Evolutionary conservation across 371 early-diverging fungal species (phyloP).

Genomic region (Conidiobolus incongruus): DNA sequence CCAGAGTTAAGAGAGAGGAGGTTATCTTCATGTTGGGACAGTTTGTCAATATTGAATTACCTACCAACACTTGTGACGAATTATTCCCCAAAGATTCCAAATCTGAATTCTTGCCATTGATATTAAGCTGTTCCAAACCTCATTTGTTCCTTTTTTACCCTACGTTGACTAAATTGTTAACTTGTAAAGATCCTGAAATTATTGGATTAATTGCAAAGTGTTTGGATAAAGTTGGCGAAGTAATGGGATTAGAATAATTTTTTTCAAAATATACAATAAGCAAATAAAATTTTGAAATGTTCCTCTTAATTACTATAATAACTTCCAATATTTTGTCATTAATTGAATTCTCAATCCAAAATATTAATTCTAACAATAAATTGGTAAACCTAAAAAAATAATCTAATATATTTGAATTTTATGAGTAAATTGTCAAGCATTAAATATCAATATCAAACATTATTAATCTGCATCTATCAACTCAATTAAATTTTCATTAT

Average conservation of each 20-base stretch:
- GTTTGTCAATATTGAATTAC: slow-evolving; percentile 31
- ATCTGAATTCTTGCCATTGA: not conserved
- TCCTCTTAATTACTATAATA: too few relatives aligned
- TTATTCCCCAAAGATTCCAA: not conserved
- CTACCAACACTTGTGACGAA: slow-evolving; percentile 13
- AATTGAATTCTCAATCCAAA: too few relatives aligned
- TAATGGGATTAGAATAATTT: slow-evolving; percentile 8
- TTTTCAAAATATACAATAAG: too few relatives aligned
- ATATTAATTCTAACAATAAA: too few relatives aligned
- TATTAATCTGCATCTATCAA: too few relatives aligned
- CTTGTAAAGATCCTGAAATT: slow-evolving; percentile 5
- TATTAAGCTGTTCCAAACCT: slow-evolving; percentile 33
- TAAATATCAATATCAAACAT: too few relatives aligned
- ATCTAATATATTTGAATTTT: too few relatives aligned
- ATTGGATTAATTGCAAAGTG: slow-evolving; percentile 4
- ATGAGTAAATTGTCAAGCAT: too few relatives aligned
- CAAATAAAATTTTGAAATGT: too few relatives aligned
- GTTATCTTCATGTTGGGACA: slow-evolving; percentile 36
- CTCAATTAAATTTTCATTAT: too few relatives aligned
- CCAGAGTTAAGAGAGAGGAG: slow-evolving; percentile 56
- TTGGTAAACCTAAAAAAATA: too few relatives aligned
- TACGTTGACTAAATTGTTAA: slow-evolving; percentile 5
- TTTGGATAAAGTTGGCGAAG: slow-evolving; percentile 5
- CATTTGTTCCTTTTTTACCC: slow-evolving; percentile 49
- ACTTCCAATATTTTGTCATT: too few relatives aligned